Evolutionary conservation across 139 green algal species (phyloP).

Genomic region (Edaphochlamys debaryana): DNA sequence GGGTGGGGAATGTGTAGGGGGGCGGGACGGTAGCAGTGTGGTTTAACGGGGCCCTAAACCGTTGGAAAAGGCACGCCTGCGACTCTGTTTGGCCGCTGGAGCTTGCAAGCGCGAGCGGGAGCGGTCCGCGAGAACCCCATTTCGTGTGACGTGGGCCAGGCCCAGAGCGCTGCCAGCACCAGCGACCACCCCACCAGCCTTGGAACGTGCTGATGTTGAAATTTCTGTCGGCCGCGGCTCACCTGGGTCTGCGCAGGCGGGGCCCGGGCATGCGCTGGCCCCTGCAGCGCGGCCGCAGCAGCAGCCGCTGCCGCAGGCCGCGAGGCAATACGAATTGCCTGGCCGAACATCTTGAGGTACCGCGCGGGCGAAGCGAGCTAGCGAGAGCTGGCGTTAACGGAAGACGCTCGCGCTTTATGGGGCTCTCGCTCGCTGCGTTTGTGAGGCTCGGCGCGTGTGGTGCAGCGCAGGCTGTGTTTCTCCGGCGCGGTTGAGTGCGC

Average conservation of each 20-base stretch:
- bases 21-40: too few species aligned
- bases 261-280: conserved; percentile 4
- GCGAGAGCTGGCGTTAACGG: too few species aligned
- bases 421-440: too few species aligned
- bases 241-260: conserved; percentile 8
- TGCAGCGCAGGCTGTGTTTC: too few species aligned
- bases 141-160: not conserved
- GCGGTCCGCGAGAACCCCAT: not conserved
- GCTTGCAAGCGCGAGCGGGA: not conserved
- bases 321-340: not conserved
- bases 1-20: not conserved
- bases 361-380: too few species aligned
- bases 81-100: not conserved
- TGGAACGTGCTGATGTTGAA: not conserved
- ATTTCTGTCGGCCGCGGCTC: not conserved
- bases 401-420: too few species aligned
- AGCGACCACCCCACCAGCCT: too few species aligned
- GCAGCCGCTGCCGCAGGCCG: conserved; percentile 8
- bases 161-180: too few species aligned
- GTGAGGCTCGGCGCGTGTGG: too few species aligned
- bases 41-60: too few species aligned
- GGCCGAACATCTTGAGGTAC: conserved; percentile 5
- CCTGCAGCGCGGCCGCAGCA: not conserved
- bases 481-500: too few species aligned
- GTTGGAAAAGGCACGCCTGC: too few species aligned